Conservation (phyloP, 495 filamentous ascomycete species). For the Hapsidospora chrysogenum region DNA sequence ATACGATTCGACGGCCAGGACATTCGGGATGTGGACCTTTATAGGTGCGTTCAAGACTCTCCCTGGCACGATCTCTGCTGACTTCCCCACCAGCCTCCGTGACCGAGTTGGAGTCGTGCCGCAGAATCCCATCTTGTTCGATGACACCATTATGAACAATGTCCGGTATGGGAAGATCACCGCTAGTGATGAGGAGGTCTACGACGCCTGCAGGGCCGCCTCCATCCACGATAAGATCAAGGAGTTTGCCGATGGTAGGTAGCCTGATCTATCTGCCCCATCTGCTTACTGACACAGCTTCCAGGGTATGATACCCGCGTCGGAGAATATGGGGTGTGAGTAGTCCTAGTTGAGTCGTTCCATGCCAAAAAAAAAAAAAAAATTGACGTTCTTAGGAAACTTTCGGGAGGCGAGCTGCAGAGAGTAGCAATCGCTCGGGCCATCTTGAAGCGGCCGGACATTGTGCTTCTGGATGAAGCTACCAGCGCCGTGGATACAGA, state of each 20-base stretch:
- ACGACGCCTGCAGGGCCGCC: slow-evolving; percentile 53
- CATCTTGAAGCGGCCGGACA: slow-evolving; percentile 35
- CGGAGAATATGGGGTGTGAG: slow-evolving; percentile 41
- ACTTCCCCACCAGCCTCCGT: slow-evolving; percentile 33
- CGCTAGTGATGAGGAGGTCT: slow-evolving; percentile 45
- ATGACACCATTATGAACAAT: slow-evolving; percentile 59
- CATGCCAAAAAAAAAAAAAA: no score
- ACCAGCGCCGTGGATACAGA: slow-evolving; percentile 45
- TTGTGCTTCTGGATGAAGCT: slow-evolving; percentile 39
- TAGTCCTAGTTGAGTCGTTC: not conserved
- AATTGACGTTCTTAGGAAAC: slow-evolving; percentile 20
- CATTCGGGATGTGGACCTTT: slow-evolving; percentile 47
- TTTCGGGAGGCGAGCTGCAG: slow-evolving; percentile 63
- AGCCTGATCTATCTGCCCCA: not conserved
- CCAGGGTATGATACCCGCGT: slow-evolving; percentile 39
- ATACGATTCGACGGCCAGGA: slow-evolving; percentile 65
- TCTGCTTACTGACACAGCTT: slow-evolving; percentile 5
- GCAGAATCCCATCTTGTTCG: slow-evolving; percentile 52
- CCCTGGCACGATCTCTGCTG: not conserved
- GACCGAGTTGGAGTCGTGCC: slow-evolving; percentile 57
- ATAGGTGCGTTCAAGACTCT: slow-evolving; percentile 20
- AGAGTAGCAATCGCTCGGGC: slow-evolving; percentile 60
- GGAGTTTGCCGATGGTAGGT: slow-evolving; percentile 37
- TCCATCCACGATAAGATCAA: slow-evolving; percentile 53
- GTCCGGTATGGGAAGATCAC: slow-evolving; percentile 48